phyloP scores from a whole-genome alignment of 371 early-diverging fungal species.

The Umbelopsis sp. region DNA sequence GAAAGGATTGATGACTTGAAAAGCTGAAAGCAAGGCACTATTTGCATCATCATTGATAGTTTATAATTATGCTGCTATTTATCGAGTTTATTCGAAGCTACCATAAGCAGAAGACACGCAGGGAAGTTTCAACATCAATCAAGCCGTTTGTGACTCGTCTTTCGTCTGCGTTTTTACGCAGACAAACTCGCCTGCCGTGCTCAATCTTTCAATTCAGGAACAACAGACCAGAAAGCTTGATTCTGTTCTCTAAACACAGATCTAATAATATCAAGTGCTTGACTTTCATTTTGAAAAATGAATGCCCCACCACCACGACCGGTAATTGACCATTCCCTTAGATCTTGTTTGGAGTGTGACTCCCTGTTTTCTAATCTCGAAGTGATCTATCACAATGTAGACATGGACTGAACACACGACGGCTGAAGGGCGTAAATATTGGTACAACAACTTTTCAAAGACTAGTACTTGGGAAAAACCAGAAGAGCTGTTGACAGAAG shows the following conservation, averaged over 20 bases:
- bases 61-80: too few species aligned
- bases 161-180: too few species aligned
- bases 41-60: too few species aligned
- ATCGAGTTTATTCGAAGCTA: too few species aligned
- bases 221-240: background rate
- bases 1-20: too few species aligned
- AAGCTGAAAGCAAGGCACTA: too few species aligned
- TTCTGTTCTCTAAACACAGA: background rate
- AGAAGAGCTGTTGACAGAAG: slow-evolving; percentile 83
- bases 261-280: background rate
- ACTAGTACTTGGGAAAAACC: slow-evolving; percentile 95
- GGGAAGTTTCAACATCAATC: too few species aligned
- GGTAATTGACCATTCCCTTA: background rate
- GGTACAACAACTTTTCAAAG: slow-evolving; percentile 80
- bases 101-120: too few species aligned
- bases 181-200: too few species aligned
- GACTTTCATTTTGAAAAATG: background rate
- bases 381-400: background rate
- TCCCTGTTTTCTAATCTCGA: background rate
- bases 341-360: background rate
- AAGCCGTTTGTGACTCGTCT: too few species aligned
- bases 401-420: slow-evolving; percentile 81
- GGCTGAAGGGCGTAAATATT: slow-evolving; percentile 85
- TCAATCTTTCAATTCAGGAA: too few species aligned
- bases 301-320: slow-evolving; percentile 8